phyloP scores from a whole-genome alignment of 768 basidiomycete genomes.

The Pisolithus marmoratus region DNA sequence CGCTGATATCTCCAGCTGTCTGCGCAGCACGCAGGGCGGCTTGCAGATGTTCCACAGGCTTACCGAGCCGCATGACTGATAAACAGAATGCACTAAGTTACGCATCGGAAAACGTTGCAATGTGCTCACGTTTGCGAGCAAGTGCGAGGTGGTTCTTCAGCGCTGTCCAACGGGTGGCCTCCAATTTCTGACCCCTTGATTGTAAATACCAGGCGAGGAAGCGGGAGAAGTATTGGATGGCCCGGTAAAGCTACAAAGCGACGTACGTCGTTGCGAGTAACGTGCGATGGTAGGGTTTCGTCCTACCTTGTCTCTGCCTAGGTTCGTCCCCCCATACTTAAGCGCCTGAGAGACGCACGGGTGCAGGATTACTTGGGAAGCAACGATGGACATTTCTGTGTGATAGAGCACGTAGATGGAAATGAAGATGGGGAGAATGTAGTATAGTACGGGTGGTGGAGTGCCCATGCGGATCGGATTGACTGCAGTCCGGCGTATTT shows the following conservation, averaged over 20 bases:
- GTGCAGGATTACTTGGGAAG: constrained; percentile 80
- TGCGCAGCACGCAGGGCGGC: constrained; percentile 72
- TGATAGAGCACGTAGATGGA: constrained; percentile 3
- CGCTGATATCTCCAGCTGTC: constrained; percentile 47
- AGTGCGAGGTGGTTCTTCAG: constrained; percentile 82
- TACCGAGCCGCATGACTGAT: constrained; percentile 86
- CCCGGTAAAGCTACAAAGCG: constrained; percentile 67
- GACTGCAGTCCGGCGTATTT: not conserved
- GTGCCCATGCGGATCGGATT: not conserved
- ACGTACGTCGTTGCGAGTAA: not conserved
- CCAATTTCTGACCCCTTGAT: constrained; percentile 59
- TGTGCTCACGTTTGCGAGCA: constrained; percentile 69
- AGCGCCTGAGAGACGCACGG: constrained; percentile 72
- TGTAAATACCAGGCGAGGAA: constrained; percentile 83
- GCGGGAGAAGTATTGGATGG: constrained; percentile 85
- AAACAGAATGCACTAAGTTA: constrained; percentile 3
- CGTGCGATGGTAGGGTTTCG: constrained; percentile 3
- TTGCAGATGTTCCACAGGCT: constrained; percentile 91
- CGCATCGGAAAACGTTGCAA: not conserved
- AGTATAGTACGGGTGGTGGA: not conserved
- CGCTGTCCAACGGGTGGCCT: constrained; percentile 74
- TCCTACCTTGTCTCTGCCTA: constrained; percentile 85
- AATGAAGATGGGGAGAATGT: constrained; percentile 10
- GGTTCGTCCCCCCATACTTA: constrained; percentile 73
- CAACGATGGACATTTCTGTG: constrained; percentile 33